Conservation (phyloP, 23 red algal species). For the Gracilaria gracilis region DNA sequence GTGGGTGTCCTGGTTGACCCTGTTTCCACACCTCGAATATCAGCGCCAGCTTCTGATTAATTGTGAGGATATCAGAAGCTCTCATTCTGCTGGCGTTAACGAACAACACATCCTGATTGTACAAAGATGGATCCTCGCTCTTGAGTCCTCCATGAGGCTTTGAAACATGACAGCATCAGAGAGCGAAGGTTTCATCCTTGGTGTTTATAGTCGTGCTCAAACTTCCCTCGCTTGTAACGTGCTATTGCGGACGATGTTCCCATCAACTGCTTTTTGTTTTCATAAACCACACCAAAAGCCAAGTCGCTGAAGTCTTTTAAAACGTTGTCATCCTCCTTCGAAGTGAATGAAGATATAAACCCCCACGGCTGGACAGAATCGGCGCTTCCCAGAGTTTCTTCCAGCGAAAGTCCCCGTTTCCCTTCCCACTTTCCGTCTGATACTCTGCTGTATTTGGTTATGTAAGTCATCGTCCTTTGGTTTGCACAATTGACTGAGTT, state of each 20-base stretch:
- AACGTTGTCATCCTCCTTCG: not conserved
- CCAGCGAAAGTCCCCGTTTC: too few species aligned
- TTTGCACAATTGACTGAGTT: not conserved
- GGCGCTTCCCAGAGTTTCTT: not conserved
- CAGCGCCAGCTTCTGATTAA: not conserved
- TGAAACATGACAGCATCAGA: not conserved
- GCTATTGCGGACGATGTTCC: not conserved
- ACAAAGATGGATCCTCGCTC: not conserved
- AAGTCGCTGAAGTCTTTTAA: constrained; percentile 13
- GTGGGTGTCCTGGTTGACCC: not conserved
- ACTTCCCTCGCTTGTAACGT: not conserved
- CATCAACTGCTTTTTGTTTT: not conserved
- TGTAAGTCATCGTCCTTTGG: not conserved
- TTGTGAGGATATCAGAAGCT: not conserved
- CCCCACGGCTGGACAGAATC: too few species aligned
- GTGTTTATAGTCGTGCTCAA: not conserved
- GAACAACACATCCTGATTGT: not conserved
- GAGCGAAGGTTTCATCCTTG: not conserved
- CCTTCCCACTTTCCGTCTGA: too few species aligned
- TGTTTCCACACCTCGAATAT: not conserved
- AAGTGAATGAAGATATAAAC: not conserved
- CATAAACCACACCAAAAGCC: not conserved
- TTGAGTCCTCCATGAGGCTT: not conserved
- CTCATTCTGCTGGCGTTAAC: not conserved
- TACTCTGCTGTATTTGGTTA: too few species aligned